phyloP scores from a whole-genome alignment of 1,284 basidiomycete genomes.

The Ganoderma meredithae region DNA sequence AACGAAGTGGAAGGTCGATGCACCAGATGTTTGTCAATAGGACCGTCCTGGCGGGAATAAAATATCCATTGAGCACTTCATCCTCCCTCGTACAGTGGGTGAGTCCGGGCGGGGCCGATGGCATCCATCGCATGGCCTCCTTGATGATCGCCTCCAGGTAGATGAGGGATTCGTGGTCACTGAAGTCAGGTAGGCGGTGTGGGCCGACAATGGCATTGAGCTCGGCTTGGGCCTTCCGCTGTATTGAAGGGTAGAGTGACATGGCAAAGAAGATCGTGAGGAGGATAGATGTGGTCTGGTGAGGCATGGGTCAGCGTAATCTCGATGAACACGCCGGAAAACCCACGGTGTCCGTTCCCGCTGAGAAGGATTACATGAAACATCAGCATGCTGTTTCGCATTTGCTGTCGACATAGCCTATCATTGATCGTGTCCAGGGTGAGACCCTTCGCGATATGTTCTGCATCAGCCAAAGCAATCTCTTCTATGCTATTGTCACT shows the following conservation, averaged over 20 bases:
- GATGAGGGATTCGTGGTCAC: constrained; percentile 28
- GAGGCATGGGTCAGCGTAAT: not conserved
- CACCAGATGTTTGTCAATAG: constrained; percentile 32
- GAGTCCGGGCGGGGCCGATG: constrained; percentile 16
- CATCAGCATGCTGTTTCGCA: not conserved
- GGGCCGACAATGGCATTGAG: constrained; percentile 40
- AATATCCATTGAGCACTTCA: constrained; percentile 23
- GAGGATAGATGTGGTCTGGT: constrained; percentile 34
- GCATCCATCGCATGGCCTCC: constrained; percentile 25
- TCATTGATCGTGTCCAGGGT: constrained; percentile 15
- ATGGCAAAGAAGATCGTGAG: constrained; percentile 33
- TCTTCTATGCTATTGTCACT: not conserved
- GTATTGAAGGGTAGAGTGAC: constrained; percentile 34
- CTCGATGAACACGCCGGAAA: not conserved
- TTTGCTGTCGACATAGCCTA: not conserved
- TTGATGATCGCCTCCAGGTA: constrained; percentile 27
- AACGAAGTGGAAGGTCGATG: not conserved
- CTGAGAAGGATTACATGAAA: not conserved
- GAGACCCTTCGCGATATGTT: constrained; percentile 7
- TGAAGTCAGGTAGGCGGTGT: constrained; percentile 36
- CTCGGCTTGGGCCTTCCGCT: constrained; percentile 41
- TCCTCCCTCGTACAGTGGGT: constrained; percentile 20
- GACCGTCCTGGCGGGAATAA: constrained; percentile 33
- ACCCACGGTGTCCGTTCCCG: constrained; percentile 26
- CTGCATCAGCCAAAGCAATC: not conserved